Evolutionary conservation across 2,329 filamentous ascomycete genomes (phyloP).

Genomic region (Aspergillus ochraceoroseus): DNA sequence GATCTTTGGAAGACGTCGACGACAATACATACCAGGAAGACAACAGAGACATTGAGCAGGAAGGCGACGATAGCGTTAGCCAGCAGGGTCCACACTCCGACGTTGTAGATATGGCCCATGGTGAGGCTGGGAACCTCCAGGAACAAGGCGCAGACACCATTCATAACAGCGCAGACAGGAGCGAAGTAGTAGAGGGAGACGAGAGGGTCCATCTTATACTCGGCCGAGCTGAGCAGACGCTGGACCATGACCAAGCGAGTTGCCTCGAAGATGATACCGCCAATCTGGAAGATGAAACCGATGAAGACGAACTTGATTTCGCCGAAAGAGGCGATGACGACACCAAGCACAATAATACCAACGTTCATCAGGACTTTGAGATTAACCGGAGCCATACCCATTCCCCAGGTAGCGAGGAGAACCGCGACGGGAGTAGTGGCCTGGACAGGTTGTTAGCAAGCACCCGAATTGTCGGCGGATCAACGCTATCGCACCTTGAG

Average conservation of each 20-base stretch:
- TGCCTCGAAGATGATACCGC: conserved; percentile 74
- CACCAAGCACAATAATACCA: conserved; percentile 88
- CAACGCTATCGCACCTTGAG: conserved; percentile 65
- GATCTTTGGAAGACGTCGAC: not conserved
- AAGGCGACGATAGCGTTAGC: conserved; percentile 76
- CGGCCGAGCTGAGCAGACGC: conserved; percentile 68
- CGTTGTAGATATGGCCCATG: conserved; percentile 59
- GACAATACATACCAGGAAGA: conserved; percentile 65
- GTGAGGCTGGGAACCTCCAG: conserved; percentile 64
- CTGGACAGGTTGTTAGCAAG: conserved; percentile 42
- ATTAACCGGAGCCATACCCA: conserved; percentile 79
- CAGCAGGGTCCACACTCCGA: conserved; percentile 62
- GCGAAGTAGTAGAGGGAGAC: conserved; percentile 89
- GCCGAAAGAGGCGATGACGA: conserved; percentile 87
- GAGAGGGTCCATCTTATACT: conserved; percentile 83
- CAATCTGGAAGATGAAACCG: conserved; percentile 65
- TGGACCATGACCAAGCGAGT: conserved; percentile 81
- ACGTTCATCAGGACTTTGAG: conserved; percentile 87
- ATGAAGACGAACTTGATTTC: conserved; percentile 79
- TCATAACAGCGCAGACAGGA: conserved; percentile 77
- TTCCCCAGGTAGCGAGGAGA: conserved; percentile 78
- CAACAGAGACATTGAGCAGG: conserved; percentile 73
- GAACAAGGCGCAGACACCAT: conserved; percentile 63
- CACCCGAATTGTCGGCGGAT: not conserved
- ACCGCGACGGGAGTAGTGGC: conserved; percentile 94